Base-by-base conservation (phyloP, 495 filamentous ascomycete species). In the Apodospora peruviana region DNA sequence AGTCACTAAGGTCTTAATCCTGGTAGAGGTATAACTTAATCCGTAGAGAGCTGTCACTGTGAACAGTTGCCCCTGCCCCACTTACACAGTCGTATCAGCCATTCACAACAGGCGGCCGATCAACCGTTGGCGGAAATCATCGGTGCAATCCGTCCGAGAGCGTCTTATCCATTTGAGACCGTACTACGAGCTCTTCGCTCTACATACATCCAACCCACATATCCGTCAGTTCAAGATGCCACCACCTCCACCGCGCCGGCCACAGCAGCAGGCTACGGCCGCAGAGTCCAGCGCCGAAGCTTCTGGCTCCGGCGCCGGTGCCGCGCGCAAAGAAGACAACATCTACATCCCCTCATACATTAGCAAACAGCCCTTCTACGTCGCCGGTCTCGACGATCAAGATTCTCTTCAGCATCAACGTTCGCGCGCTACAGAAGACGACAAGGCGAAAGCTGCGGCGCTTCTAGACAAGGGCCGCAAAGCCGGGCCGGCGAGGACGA, bases 311-410 rank as follows among this genome's bases (percentile, higher is more conserved):
- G 70, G 65, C 27, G 70, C 76, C 8, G 78, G 72, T 40, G 72
- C 76, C 18, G 74, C 79, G 42, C 78, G 73, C 48, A 90, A 90
- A 59, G 85, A 89, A 67, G 85, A 85, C 66, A 98, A 98, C 80
- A 91, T 96, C 71, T 98, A 98, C 77, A 98, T 98, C 66, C 93
- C 93, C 9, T 79, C 88, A 43, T 98, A 95, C 78, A 98, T 98
- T 76, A 88, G 90, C 57, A 95, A 95, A 67, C 93, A 95, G 53
- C 93, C 93, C 17, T 98, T 98, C 71, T 98, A 97, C 73, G 79
- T 93, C 61, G 84, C 85, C 64, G 86, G 94, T 51, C 85, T 63
- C 35, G 62, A 90, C 40, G 81, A 86, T 43, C 74, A 85, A 46
- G 82, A 98, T 57, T 97, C 96, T 59, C 88, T 98, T 41, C 88